Conservation (phyloP, 129 eudicot genomes). For the Lactuca saligna region DNA sequence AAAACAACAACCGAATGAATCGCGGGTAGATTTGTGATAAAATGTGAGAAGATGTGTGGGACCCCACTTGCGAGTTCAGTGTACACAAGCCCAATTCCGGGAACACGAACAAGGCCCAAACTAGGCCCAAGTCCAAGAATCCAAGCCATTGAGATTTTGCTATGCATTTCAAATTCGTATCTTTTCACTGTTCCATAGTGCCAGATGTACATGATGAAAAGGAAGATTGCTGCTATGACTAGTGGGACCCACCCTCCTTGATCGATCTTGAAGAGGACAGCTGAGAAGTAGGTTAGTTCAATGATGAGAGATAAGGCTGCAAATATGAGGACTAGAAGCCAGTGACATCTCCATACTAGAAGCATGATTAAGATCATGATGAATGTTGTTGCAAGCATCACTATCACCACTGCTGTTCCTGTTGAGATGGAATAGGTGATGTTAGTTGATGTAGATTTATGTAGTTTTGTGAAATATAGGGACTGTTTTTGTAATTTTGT, state of each 20-base stretch:
- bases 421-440: slow-evolving; percentile 21
- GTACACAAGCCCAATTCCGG: slow-evolving; percentile 95
- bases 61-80: slow-evolving; percentile 96
- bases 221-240: slow-evolving; percentile 79
- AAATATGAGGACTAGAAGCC: slow-evolving; percentile 77
- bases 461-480: neutral
- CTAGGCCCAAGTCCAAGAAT: slow-evolving; percentile 95
- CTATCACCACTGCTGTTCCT: slow-evolving; percentile 93
- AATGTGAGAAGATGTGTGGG: slow-evolving; percentile 87
- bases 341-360: slow-evolving; percentile 93
- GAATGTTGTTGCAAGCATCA: slow-evolving; percentile 89
- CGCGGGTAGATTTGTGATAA: slow-evolving; percentile 92
- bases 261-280: slow-evolving; percentile 72
- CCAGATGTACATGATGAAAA: slow-evolving; percentile 89
- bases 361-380: slow-evolving; percentile 78
- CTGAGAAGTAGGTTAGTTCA: slow-evolving; percentile 86
- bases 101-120: slow-evolving; percentile 90
- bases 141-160: slow-evolving; percentile 93
- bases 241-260: slow-evolving; percentile 99
- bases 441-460: neutral
- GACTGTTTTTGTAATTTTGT: no score
- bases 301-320: slow-evolving; percentile 59
- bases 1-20: slow-evolving; percentile 83
- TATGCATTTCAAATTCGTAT: slow-evolving; percentile 90
- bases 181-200: slow-evolving; percentile 84